Conservation (phyloP, 192 early-diverging fungal species). For the Coemansia sp. region DNA sequence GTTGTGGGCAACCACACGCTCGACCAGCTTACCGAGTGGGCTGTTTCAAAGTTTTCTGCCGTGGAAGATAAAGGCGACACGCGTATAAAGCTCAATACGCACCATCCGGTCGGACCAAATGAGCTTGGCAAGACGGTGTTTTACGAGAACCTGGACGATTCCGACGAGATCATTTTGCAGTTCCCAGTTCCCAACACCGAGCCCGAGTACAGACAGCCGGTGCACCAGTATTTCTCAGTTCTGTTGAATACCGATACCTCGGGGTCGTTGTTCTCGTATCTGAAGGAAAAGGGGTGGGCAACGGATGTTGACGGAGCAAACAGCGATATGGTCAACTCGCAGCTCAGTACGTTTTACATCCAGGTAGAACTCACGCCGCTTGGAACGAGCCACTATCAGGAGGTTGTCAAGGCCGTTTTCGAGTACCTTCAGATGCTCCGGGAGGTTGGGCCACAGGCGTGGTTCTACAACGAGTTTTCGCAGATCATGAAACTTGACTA, state of each 20-base stretch:
- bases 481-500: constrained; percentile 42
- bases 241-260: constrained; percentile 78
- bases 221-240: constrained; percentile 70
- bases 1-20: too few relatives aligned
- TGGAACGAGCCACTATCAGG: constrained; percentile 22
- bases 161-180: constrained; percentile 63
- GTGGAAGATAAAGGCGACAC: constrained; percentile 73
- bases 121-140: constrained; percentile 69
- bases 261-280: constrained; percentile 78
- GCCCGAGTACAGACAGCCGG: constrained; percentile 51
- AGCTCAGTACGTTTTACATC: constrained; percentile 18
- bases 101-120: constrained; percentile 61
- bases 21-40: too few relatives aligned
- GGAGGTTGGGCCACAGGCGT: constrained; percentile 21
- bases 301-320: constrained; percentile 18
- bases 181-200: constrained; percentile 81
- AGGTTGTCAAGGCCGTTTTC: constrained; percentile 27
- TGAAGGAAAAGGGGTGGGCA: constrained; percentile 87
- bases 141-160: constrained; percentile 72
- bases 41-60: constrained; percentile 56
- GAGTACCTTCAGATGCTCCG: constrained; percentile 34
- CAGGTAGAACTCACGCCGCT: constrained; percentile 11
- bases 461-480: constrained; percentile 35
- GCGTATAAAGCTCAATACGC: constrained; percentile 55
- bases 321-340: background rate